Base-by-base conservation (phyloP, 345 rosid species). In the Raphanus raphanistrum region DNA sequence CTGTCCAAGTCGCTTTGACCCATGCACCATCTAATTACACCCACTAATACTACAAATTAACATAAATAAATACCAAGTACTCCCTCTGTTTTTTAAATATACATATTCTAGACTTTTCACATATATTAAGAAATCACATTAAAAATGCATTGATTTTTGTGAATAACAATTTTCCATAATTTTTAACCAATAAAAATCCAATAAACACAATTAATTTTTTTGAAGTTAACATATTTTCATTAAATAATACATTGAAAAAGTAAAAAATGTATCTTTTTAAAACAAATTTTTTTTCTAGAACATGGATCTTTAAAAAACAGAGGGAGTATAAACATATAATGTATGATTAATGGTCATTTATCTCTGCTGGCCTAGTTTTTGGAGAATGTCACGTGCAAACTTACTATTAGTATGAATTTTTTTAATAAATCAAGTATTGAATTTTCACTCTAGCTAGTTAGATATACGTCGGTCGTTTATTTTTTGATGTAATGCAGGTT, bases 1-100 rank as follows among this genome's bases (percentile, higher is more conserved):
- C 79, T 70, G 70, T 69, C 66, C 67, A 55, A 68, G 29, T 61
- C 71, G 66, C 75, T 80, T 80, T 74, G 79, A 80, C 79, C 79
- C 71, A 79, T 73, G 82, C 78, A 79, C 78, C 74, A 68, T 68
- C 78, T 73, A 79, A 73, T 63, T 55, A 55, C 69, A 48, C 25
- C 76, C 81, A 77, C 76, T 71, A 71, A 71, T 71, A 60, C 64
- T 60, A 17, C 29, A 29, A 29, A 35, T 63, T 36, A 36, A 27
- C 71, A 50, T 57, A 9, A 27, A 71, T 31, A 65, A 65, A 38
- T 63, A 55, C 36, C 31, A 25, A 33, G 26, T n/a, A n/a, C n/a
- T n/a, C n/a, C n/a, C n/a, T n/a, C n/a, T n/a, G n/a, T n/a, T n/a
- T n/a, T n/a, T n/a, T n/a, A n/a, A n/a, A n/a, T n/a, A n/a, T n/a